These are phyloP conservation scores for Taiozyma sp. DNA, from an alignment of 1,139 yeast species.

Conservation along the genomic window DNA sequence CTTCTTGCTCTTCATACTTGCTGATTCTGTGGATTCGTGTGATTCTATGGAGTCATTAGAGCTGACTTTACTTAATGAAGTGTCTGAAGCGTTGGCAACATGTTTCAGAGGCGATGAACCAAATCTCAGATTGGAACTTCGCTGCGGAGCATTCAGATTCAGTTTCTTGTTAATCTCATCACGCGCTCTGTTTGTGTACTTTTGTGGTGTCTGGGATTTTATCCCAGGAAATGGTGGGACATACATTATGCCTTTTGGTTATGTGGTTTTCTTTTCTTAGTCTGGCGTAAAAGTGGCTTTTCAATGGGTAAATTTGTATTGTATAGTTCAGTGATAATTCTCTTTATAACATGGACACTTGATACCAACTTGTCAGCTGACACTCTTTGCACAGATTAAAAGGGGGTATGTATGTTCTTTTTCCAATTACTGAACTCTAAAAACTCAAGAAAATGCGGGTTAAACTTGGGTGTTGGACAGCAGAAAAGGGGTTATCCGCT, in stretches of 20 bases:
- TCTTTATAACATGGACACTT: background rate
- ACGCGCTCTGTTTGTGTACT: constrained; percentile 35
- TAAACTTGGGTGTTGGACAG: background rate
- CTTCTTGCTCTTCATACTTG: constrained; percentile 9
- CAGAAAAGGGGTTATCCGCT: background rate
- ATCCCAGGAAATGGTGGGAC: constrained; percentile 17
- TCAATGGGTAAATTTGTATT: background rate
- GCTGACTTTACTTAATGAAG: constrained; percentile 16
- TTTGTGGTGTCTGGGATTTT: constrained; percentile 29
- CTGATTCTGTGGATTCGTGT: constrained; percentile 4
- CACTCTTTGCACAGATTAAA: background rate
- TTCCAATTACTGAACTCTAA: background rate
- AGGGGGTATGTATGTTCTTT: background rate
- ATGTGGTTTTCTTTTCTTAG: background rate
- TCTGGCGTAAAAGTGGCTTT: background rate
- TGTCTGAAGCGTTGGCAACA: constrained; percentile 20
- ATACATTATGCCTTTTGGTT: constrained; percentile 12
- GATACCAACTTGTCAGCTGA: background rate
- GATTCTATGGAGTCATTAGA: constrained; percentile 18
- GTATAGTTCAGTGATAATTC: background rate
- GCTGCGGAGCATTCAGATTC: constrained; percentile 11
- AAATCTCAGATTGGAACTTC: constrained; percentile 15
- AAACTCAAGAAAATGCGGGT: background rate
- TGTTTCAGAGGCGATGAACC: constrained; percentile 23
- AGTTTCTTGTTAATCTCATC: constrained; percentile 31